phyloP scores from a whole-genome alignment of 2,329 filamentous ascomycete species.

The Hirsutella thompsonii region DNA sequence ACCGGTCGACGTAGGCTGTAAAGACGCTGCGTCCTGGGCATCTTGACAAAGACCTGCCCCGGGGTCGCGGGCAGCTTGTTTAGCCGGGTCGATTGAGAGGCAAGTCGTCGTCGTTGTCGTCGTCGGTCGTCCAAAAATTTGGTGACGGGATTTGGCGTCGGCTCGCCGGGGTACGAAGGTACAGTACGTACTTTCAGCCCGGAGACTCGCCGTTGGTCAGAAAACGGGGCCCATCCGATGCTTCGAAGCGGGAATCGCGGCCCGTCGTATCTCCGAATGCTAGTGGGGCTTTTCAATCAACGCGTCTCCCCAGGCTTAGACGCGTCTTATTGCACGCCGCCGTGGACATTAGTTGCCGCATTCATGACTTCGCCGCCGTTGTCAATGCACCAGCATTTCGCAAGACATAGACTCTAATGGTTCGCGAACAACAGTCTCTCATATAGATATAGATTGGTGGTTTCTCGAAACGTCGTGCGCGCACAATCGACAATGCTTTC shows the following conservation, averaged over 20 bases:
- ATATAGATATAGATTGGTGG: too few species aligned
- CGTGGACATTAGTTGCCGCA: too few species aligned
- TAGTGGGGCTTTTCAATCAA: slow-evolving; percentile 12
- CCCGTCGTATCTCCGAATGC: background rate
- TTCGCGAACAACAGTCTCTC: too few species aligned
- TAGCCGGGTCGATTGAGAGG: background rate
- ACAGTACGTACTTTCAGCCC: too few species aligned
- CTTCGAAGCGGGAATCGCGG: too few species aligned
- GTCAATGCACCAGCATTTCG: too few species aligned
- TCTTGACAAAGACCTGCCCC: slow-evolving; percentile 21
- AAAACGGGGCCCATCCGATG: too few species aligned
- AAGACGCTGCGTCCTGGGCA: slow-evolving; percentile 46
- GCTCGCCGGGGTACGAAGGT: too few species aligned
- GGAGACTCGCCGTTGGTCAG: too few species aligned
- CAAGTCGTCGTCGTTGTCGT: background rate
- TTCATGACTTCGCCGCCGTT: too few species aligned
- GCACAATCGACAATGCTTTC: slow-evolving; percentile 33
- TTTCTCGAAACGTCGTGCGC: too few species aligned
- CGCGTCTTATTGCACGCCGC: slow-evolving; percentile 1
- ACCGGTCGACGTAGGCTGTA: slow-evolving; percentile 56
- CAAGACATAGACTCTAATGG: too few species aligned
- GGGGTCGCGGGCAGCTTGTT: slow-evolving; percentile 1
- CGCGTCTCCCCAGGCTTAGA: slow-evolving; percentile 8
- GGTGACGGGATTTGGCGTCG: background rate
- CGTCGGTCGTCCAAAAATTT: background rate